phyloP scores from a whole-genome alignment of 192 early-diverging fungal genomes.

The Backusella parvicylindrica region DNA sequence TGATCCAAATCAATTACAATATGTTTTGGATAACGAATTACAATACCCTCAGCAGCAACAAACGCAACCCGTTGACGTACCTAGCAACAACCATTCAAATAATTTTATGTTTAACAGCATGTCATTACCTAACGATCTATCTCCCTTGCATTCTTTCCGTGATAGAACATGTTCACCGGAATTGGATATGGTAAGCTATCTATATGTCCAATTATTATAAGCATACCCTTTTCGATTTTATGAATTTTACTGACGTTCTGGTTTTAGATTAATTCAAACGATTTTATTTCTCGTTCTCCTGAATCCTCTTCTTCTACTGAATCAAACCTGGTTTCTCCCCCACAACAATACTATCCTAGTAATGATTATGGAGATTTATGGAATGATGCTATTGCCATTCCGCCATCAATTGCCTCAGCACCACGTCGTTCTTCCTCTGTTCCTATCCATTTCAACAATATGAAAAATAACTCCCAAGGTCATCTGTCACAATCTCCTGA shows the following conservation, averaged over 20 bases:
- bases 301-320: conserved; percentile 9
- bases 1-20: background rate
- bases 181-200: background rate
- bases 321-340: conserved; percentile 6
- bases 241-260: background rate
- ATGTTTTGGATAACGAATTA: background rate
- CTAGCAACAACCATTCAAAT: background rate
- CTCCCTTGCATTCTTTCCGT: background rate
- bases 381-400: background rate
- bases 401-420: background rate
- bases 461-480: background rate
- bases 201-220: too few species aligned
- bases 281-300: conserved; percentile 7
- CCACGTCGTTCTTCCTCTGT: conserved; percentile 2
- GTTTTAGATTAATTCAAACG: background rate
- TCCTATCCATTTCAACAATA: background rate
- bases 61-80: background rate
- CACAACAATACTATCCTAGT: background rate
- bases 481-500: background rate
- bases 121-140: background rate
- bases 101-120: background rate
- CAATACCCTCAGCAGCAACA: background rate
- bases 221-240: background rate
- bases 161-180: background rate
- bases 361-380: background rate